phyloP scores from a whole-genome alignment of 208 protist species.

The Crithidia thermophila region DNA sequence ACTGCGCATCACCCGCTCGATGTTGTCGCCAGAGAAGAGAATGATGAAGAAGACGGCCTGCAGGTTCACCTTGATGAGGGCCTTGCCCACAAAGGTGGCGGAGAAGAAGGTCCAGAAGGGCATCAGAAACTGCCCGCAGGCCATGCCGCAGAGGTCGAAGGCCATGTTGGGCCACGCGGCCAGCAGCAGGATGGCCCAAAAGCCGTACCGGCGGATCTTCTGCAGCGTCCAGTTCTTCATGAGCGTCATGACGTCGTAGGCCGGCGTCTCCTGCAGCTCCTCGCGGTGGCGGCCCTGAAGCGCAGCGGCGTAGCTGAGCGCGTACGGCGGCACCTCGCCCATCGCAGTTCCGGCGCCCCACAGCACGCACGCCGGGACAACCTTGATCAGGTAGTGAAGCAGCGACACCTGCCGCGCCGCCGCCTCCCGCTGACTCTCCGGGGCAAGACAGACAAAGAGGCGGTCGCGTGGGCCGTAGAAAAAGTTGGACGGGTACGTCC shows the following conservation, averaged over 20 bases:
- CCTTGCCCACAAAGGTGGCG: slow-evolving; percentile 97
- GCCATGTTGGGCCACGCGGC: slow-evolving; percentile 96
- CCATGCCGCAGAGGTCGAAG: slow-evolving; percentile 97
- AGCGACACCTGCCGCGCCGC: slow-evolving; percentile 21
- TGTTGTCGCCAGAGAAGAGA: slow-evolving; percentile 85
- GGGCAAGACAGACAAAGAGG: slow-evolving; percentile 66
- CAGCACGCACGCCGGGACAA: slow-evolving; percentile 85
- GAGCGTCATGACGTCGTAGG: slow-evolving; percentile 67
- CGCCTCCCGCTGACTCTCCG: slow-evolving; percentile 9
- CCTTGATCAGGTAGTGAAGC: slow-evolving; percentile 59
- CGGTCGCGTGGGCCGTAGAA: slow-evolving; percentile 81
- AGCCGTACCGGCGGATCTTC: slow-evolving; percentile 88
- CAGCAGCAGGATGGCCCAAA: slow-evolving; percentile 94
- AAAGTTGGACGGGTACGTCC: slow-evolving; percentile 85
- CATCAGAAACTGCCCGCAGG: slow-evolving; percentile 96
- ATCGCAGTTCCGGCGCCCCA: slow-evolving; percentile 97
- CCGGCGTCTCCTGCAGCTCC: slow-evolving; percentile 36
- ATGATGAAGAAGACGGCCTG: slow-evolving; percentile 90
- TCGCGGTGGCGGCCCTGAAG: slow-evolving; percentile 59
- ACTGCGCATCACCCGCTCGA: slow-evolving; percentile 60
- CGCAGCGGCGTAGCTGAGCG: slow-evolving; percentile 91
- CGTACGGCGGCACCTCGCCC: slow-evolving; percentile 97
- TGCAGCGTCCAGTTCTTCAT: slow-evolving; percentile 85
- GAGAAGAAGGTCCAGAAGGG: slow-evolving; percentile 97
- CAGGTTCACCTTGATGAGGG: slow-evolving; percentile 90